Base-by-base conservation (phyloP, 176 grass and related monocot species). In the Phragmites australis region DNA sequence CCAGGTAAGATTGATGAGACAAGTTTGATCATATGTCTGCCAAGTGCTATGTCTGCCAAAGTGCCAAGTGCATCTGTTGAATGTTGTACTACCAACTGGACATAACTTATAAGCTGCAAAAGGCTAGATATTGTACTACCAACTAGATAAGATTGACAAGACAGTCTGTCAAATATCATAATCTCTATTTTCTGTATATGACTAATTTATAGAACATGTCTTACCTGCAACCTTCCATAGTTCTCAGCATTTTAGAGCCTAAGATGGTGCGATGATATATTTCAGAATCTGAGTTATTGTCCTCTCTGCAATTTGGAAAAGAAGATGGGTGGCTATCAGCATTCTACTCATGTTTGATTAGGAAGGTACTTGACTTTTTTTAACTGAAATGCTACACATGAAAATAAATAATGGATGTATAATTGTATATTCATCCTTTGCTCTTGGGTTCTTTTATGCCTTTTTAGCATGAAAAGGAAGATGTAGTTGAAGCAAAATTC, bases 311-410 rank as follows among this genome's bases (percentile, higher is more conserved):
- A 76, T 98, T 98, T 62, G 79, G 96, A 52, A 86, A 94, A 93
- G 96, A 98, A 86, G 96, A 94, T 67, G 83, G 87, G 42, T 98
- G 96, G 96, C 54, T 98, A 18, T 87, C 84, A 70, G 46, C 90
- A 79, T 92, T 94, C 75, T 98, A 98, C 83, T 91, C 96, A 53
- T 98, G 92, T 81, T 89, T 98, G 76, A 76, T 93, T 80, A 94
- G 65, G 68, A 98, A 98, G 96, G 96, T 98, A 97, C 37, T 17
- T 19, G 31, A 18, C 27, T 47, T 22, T 54, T 2, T 83, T n/a
- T n/a, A 47, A 68, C 53, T 68, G 6, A n/a, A 40, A 46, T 42
- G 3, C 9, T 74, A 52, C 73, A 48, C n/a, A 77, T 79, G 25
- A 0, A 54, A 81, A 73, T 29, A 72, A 30, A 59, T 8, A 62